Percentiles rank a stretch among this genome's conserved stretches.
Evolutionary conservation across 352 stramenopile species (phyloP).

Genomic region (Pythium aquatile): DNA sequence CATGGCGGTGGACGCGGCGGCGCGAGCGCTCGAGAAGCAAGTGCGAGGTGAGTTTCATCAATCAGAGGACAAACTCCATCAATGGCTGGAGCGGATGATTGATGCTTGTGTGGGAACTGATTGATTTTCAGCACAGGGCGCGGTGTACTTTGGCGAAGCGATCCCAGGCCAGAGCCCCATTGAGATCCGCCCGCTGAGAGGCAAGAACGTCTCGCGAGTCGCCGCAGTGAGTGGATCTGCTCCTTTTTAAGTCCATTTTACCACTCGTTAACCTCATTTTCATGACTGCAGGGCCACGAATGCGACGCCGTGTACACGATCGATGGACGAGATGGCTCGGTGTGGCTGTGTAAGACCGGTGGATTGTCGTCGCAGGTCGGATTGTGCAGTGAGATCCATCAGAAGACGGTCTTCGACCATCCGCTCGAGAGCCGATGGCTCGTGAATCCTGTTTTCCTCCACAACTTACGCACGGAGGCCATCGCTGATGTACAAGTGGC

Average conservation of each 20-base stretch:
- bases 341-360: constrained; percentile 78
- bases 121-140: constrained; percentile 44
- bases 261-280: neutral
- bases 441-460: constrained; percentile 63
- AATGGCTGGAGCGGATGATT: neutral
- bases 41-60: constrained; percentile 35
- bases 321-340: constrained; percentile 44
- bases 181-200: constrained; percentile 60
- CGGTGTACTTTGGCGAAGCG: constrained; percentile 68
- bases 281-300: constrained; percentile 41
- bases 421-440: constrained; percentile 67
- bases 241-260: constrained; percentile 9
- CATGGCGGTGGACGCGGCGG: constrained; percentile 54
- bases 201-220: constrained; percentile 58
- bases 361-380: constrained; percentile 65
- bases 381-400: constrained; percentile 43
- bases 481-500: constrained; percentile 51
- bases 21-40: constrained; percentile 51
- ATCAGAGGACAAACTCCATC: neutral
- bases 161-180: constrained; percentile 36
- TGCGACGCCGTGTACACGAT: constrained; percentile 72
- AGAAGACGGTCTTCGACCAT: constrained; percentile 43
- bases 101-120: neutral
- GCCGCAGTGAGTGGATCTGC: constrained; percentile 45
- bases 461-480: constrained; percentile 59